A percentile compares a stretch with the other conserved stretches of the same genome.
Evolutionary conservation across 768 basidiomycete genomes (phyloP).

Genomic region (Boletus speciosus): DNA sequence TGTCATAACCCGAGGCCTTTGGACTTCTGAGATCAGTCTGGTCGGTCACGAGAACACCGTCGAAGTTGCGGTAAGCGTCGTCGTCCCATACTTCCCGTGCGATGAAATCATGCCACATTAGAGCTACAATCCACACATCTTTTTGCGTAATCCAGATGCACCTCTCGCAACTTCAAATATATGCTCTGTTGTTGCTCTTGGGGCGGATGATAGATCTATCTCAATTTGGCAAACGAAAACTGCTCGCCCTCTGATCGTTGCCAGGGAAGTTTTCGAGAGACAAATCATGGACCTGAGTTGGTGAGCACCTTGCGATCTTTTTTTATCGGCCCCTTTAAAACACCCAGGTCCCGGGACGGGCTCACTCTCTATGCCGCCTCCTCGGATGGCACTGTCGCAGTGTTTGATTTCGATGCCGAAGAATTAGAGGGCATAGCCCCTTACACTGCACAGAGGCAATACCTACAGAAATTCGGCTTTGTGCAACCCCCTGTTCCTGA

Average conservation of each 20-base stretch:
- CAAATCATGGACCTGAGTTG: constrained; percentile 96
- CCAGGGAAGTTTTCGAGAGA: constrained; percentile 90
- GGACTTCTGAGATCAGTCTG: constrained; percentile 89
- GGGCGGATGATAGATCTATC: constrained; percentile 89
- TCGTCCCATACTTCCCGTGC: not conserved
- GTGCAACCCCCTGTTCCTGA: constrained; percentile 61
- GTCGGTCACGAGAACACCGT: constrained; percentile 98
- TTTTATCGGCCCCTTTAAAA: constrained; percentile 4
- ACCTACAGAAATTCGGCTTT: constrained; percentile 81
- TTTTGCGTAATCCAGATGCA: constrained; percentile 67
- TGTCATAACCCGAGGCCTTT: constrained; percentile 84
- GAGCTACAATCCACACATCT: constrained; percentile 91
- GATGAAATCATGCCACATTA: constrained; percentile 6
- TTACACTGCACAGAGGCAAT: constrained; percentile 68
- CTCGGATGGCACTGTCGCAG: constrained; percentile 91
- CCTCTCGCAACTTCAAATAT: constrained; percentile 79
- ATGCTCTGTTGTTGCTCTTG: constrained; percentile 89
- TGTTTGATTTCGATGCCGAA: constrained; percentile 75
- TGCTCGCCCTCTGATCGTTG: constrained; percentile 86
- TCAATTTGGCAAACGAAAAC: constrained; percentile 97
- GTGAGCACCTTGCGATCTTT: constrained; percentile 42
- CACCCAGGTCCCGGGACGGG: constrained; percentile 84
- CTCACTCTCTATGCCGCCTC: constrained; percentile 91
- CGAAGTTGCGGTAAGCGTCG: constrained; percentile 76
- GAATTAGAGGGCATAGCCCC: constrained; percentile 83